Percentiles rank a stretch among this genome's conserved stretches.
Evolutionary conservation across 805 yeast species (phyloP).

Genomic region (Yamadazyma sp.): DNA sequence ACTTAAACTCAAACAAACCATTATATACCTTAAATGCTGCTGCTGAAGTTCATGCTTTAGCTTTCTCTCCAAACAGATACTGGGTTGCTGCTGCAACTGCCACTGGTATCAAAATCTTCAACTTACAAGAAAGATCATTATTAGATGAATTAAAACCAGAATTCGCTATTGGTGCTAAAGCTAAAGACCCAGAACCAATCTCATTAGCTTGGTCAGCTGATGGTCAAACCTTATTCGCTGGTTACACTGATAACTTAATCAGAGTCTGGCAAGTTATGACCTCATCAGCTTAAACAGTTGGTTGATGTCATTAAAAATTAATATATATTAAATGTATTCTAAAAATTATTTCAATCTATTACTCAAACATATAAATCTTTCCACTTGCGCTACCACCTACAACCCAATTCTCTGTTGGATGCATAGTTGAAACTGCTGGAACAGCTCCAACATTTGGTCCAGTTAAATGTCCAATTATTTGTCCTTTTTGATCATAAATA

Average conservation of each 20-base stretch:
- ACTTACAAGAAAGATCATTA: conserved; percentile 90
- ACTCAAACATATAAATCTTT: conserved; percentile 63
- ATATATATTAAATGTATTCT: background rate
- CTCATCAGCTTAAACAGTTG: conserved; percentile 51
- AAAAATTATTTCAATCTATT: conserved; percentile 4
- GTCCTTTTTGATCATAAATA: conserved; percentile 73
- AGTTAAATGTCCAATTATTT: conserved; percentile 71
- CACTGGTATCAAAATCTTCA: conserved; percentile 96
- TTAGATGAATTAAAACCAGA: conserved; percentile 99
- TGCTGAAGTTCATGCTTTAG: conserved; percentile 96
- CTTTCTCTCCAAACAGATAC: conserved; percentile 99
- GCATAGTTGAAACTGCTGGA: conserved; percentile 85
- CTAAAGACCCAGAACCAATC: conserved; percentile 97
- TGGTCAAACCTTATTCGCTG: conserved; percentile 99
- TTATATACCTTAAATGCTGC: conserved; percentile 93
- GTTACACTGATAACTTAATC: conserved; percentile 99
- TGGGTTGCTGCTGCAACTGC: conserved; percentile 99
- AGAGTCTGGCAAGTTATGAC: conserved; percentile 99
- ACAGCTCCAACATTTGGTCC: conserved; percentile 74
- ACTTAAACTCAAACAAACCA: conserved; percentile 78
- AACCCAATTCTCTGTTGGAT: conserved; percentile 84
- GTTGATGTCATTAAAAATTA: too few relatives aligned
- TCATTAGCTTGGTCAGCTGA: conserved; percentile 99
- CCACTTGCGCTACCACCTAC: conserved; percentile 96
- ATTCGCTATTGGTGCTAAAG: conserved; percentile 81